A percentile compares a stretch with the other conserved stretches of the same genome.
These are phyloP conservation scores for Gaultheria prostrata DNA, from an alignment of 148 eudicot genomes.

Conservation along the genomic window DNA sequence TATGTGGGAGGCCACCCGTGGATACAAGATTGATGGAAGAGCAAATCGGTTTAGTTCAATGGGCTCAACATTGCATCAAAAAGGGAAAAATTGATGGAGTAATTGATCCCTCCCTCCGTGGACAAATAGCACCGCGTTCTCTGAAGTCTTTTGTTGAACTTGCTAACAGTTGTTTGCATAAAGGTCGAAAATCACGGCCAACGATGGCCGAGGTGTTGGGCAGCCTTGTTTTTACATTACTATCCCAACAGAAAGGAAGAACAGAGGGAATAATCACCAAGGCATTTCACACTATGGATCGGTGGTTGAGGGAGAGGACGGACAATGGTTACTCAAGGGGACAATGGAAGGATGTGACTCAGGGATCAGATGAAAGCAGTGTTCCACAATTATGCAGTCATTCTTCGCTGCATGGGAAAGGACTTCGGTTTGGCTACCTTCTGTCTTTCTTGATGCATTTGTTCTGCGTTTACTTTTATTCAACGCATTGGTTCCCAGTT, in stretches of 20 bases:
- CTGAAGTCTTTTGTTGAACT: too few relatives aligned
- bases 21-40: too few relatives aligned
- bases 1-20: too few relatives aligned
- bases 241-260: conserved; percentile 2
- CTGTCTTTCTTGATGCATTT: neutral
- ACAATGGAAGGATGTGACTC: neutral
- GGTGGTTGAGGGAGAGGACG: neutral
- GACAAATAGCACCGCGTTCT: too few relatives aligned
- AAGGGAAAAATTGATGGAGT: too few relatives aligned
- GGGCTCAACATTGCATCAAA: too few relatives aligned
- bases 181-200: neutral
- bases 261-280: neutral
- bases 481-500: too few relatives aligned
- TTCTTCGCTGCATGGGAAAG: neutral
- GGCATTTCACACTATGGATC: neutral
- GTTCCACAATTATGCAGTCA: neutral
- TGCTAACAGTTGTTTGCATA: too few relatives aligned
- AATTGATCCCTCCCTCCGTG: too few relatives aligned
- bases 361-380: neutral
- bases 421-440: neutral
- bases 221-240: neutral
- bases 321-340: neutral
- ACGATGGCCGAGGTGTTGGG: neutral
- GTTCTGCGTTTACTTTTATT: neutral
- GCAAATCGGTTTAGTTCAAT: too few relatives aligned